Percentiles rank a stretch among this genome's conserved stretches.
Evolutionary conservation across 2,329 filamentous ascomycete genomes (phyloP).

Genomic region (Sarocladium kiliense): DNA sequence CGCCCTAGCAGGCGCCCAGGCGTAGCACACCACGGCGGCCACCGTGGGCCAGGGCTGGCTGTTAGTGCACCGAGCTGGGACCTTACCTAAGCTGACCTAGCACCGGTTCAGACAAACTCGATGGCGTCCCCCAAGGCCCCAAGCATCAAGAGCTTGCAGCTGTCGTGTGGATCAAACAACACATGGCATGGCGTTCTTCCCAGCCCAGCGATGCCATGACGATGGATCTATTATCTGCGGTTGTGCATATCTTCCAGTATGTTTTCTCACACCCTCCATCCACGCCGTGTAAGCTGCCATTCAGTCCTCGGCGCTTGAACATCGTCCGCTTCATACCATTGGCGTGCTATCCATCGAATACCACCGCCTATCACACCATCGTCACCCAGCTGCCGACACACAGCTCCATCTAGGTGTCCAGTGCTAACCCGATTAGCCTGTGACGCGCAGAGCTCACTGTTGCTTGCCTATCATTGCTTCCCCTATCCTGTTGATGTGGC

Average conservation of each 20-base stretch:
- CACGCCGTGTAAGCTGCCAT: neutral
- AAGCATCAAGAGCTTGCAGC: neutral
- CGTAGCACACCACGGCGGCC: neutral
- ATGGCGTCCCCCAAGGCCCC: neutral
- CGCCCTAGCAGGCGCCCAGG: neutral
- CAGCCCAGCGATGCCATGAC: too few relatives aligned
- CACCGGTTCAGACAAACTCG: neutral
- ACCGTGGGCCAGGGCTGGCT: neutral
- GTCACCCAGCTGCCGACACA: neutral
- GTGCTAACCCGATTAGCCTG: neutral
- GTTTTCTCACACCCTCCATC: neutral
- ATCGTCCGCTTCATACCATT: neutral
- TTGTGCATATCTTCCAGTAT: neutral
- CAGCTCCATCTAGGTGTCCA: slow-evolving; percentile 3
- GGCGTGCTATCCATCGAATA: neutral
- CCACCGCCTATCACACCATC: neutral
- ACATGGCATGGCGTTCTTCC: neutral
- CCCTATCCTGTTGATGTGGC: too few relatives aligned
- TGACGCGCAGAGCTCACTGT: neutral
- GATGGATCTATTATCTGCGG: neutral
- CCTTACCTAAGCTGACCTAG: neutral
- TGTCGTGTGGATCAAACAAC: neutral
- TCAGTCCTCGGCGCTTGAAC: neutral
- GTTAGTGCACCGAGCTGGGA: neutral
- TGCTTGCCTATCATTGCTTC: neutral